Evolutionary conservation across 495 filamentous ascomycete genomes (phyloP).

Genomic region (Lophiotrema nucula): DNA sequence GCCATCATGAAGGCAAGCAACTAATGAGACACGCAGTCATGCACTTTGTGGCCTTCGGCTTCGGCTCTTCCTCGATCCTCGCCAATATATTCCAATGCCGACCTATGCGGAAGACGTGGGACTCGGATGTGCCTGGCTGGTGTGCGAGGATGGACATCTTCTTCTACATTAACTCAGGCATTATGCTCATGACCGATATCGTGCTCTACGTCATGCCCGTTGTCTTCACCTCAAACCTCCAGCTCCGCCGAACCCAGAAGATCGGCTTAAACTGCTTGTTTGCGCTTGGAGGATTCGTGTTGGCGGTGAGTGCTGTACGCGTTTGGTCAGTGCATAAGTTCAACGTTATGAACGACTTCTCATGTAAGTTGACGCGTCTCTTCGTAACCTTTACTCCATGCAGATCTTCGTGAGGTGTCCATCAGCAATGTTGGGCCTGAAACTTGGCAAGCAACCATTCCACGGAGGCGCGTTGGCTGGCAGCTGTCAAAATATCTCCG

Average conservation of each 20-base stretch:
- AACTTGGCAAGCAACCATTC: too few relatives aligned
- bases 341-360: constrained; percentile 2
- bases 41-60: constrained; percentile 29
- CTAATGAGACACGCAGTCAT: too few relatives aligned
- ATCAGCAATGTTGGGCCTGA: too few relatives aligned
- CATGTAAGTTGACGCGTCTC: constrained; percentile 13
- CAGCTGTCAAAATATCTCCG: too few relatives aligned
- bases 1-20: too few relatives aligned
- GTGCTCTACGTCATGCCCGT: constrained; percentile 28
- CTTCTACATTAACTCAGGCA: constrained; percentile 15
- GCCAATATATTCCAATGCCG: constrained; percentile 26
- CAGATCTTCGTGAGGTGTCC: too few relatives aligned
- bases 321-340: constrained; percentile 7
- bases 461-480: too few relatives aligned
- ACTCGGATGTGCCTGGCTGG: not conserved
- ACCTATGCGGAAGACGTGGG: constrained; percentile 19
- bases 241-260: constrained; percentile 13
- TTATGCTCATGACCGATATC: constrained; percentile 22
- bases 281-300: constrained; percentile 20
- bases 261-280: constrained; percentile 25
- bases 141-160: constrained; percentile 19
- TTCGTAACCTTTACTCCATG: too few relatives aligned
- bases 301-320: constrained; percentile 21
- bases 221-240: constrained; percentile 23
- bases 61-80: constrained; percentile 18